Evolutionary conservation across 176 grass and related monocot species (phyloP), one percentile per base, ranked within the genome.

Genomic region (Zoysia japonica): DNA sequence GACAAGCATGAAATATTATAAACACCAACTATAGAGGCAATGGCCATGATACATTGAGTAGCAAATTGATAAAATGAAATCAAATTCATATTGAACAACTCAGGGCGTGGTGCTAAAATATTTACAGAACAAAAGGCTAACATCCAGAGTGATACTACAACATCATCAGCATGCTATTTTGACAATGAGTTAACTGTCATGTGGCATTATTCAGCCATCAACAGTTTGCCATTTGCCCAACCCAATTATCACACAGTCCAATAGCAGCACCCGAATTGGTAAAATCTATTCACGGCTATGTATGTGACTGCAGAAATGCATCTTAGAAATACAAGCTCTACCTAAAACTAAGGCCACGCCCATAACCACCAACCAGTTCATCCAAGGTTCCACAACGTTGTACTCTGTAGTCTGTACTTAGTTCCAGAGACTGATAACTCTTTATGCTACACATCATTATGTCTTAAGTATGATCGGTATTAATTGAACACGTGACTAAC

Each of bases 61-160:
- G 7, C 48, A 83, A 71, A 84, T 60, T 2, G 68, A 71, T 35
- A 66, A 9, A 48, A 11, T 3, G 10, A 54, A 68, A 74, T 35
- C 17, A 69, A 61, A 11, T 78, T 77, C 43, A 20, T 16, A 65
- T 75, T 47, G 69, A 71, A 9, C 67, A 70, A 79, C 20, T 60
- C n/a, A 52, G 51, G 43, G 16, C 51, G 35, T 11, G 7, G 7
- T 8, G 56, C 66, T 47, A 72, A 14, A 79, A 38, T 6, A 43
- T 37, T 14, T 1, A 6, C 7, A 39, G 12, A 47, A 54, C 10
- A 70, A 10, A 36, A n/a, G 59, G 59, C 28, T 28, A 28, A 28
- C 28, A 28, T 28, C 28, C 28, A 28, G 28, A 28, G 28, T 28
- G 28, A 28, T 28, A 28, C 28, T 28, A 39, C 15, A 65, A 50